Percentiles rank a stretch among this genome's conserved stretches.
Conservation (phyloP, 2,329 filamentous ascomycete species). For the Ciborinia camelliae region DNA sequence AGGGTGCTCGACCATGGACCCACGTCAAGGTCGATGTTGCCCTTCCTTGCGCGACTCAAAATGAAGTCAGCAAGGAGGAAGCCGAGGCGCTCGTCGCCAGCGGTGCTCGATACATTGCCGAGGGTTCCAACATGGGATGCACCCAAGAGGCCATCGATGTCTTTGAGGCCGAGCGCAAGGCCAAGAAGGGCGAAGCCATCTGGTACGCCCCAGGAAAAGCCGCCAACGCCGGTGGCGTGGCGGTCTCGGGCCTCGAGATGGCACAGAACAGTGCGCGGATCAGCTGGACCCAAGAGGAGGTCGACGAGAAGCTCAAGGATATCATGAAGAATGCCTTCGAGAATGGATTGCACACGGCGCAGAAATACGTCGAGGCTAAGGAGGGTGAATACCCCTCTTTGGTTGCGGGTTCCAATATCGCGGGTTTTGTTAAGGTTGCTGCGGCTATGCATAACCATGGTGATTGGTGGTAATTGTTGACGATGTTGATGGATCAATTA, state of each 20-base stretch:
- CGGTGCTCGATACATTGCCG: constrained; percentile 82
- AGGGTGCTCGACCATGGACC: constrained; percentile 84
- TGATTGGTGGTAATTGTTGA: constrained; percentile 70
- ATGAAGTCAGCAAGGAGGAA: constrained; percentile 92
- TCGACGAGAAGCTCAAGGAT: constrained; percentile 82
- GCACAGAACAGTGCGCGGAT: constrained; percentile 92
- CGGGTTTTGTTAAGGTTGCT: constrained; percentile 94
- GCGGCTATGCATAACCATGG: constrained; percentile 94
- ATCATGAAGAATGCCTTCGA: constrained; percentile 96
- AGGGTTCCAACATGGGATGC: constrained; percentile 99
- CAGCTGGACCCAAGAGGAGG: constrained; percentile 83
- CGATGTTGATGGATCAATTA: constrained; percentile 2
- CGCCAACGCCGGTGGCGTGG: constrained; percentile 95
- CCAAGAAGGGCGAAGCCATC: constrained; percentile 65
- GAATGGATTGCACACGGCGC: constrained; percentile 82
- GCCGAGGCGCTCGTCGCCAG: constrained; percentile 74
- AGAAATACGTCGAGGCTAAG: constrained; percentile 75
- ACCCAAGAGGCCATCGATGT: constrained; percentile 91
- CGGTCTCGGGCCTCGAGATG: constrained; percentile 97
- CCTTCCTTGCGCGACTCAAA: constrained; percentile 92
- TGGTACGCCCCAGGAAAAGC: constrained; percentile 99
- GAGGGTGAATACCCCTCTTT: constrained; percentile 86
- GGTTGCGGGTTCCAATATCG: constrained; percentile 94
- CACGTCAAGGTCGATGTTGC: constrained; percentile 90
- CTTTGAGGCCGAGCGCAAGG: constrained; percentile 76